Evolutionary conservation across 116 monocot genomes (phyloP).

Genomic region (Trichopus zeylanicus): DNA sequence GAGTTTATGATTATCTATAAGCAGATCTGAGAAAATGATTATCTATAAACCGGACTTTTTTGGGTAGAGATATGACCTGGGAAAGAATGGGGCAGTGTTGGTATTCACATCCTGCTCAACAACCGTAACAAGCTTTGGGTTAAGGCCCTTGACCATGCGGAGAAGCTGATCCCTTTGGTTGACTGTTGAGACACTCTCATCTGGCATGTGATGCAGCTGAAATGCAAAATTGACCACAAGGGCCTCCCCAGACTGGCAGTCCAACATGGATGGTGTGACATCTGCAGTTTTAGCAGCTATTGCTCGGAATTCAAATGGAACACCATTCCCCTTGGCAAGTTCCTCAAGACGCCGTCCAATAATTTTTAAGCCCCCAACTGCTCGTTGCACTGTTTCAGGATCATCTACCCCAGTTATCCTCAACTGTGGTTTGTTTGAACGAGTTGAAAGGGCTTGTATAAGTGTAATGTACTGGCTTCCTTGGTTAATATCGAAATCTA

Average conservation of each 20-base stretch:
- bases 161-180: slow-evolving; percentile 88
- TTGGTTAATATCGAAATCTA: slow-evolving; percentile 95
- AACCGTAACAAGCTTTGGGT: slow-evolving; percentile 79
- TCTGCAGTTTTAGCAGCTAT: slow-evolving; percentile 50
- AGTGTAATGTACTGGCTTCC: slow-evolving; percentile 88
- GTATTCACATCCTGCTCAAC: slow-evolving; percentile 95
- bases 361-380: slow-evolving; percentile 73
- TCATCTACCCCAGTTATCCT: slow-evolving; percentile 95
- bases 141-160: slow-evolving; percentile 89
- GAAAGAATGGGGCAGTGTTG: slow-evolving; percentile 89
- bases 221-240: slow-evolving; percentile 92
- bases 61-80: slow-evolving; percentile 37
- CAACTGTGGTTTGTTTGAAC: slow-evolving; percentile 29
- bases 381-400: slow-evolving; percentile 78
- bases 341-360: slow-evolving; percentile 74
- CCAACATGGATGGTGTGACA: slow-evolving; percentile 69
- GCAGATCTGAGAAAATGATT: too few relatives aligned
- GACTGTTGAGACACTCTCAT: slow-evolving; percentile 91
- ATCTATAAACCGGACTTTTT: neutral
- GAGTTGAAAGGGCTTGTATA: slow-evolving; percentile 50
- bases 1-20: neutral
- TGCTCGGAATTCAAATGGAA: slow-evolving; percentile 74
- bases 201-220: slow-evolving; percentile 96
- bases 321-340: slow-evolving; percentile 50
- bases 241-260: slow-evolving; percentile 55